Evolutionary conservation across 495 filamentous ascomycete genomes (phyloP).

Genomic region (Penicillium egyptiacum): DNA sequence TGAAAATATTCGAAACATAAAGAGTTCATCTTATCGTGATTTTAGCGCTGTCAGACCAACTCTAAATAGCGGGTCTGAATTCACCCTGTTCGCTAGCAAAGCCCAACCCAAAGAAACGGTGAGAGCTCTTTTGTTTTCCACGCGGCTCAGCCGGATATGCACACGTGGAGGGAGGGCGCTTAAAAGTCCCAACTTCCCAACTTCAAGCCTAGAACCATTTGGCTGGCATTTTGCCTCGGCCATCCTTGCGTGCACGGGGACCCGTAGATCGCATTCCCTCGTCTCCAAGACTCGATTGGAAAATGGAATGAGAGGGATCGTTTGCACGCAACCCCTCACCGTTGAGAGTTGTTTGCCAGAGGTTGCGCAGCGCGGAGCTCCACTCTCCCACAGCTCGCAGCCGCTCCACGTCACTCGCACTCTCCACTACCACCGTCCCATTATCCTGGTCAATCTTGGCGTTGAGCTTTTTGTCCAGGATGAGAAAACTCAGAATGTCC

Average conservation of each 20-base stretch:
- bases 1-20: neutral
- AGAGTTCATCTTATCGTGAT: slow-evolving; percentile 21
- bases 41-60: slow-evolving; percentile 34
- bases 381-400: slow-evolving; percentile 71
- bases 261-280: slow-evolving; percentile 25
- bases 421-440: slow-evolving; percentile 79
- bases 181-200: neutral
- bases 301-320: slow-evolving; percentile 32
- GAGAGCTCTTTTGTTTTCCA: slow-evolving; percentile 12
- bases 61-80: slow-evolving; percentile 30
- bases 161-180: slow-evolving; percentile 14
- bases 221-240: slow-evolving; percentile 18
- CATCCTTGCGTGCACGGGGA: slow-evolving; percentile 23
- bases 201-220: slow-evolving; percentile 3
- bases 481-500: slow-evolving; percentile 90
- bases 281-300: slow-evolving; percentile 37
- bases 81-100: neutral
- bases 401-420: slow-evolving; percentile 69
- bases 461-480: slow-evolving; percentile 81
- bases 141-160: slow-evolving; percentile 7
- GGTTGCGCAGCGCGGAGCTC: slow-evolving; percentile 61
- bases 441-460: slow-evolving; percentile 87
- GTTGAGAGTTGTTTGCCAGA: slow-evolving; percentile 66
- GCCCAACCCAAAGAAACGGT: slow-evolving; percentile 22
- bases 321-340: slow-evolving; percentile 69